phyloP scores from a whole-genome alignment of 352 stramenopile species.

The Pythium dissotocum region DNA sequence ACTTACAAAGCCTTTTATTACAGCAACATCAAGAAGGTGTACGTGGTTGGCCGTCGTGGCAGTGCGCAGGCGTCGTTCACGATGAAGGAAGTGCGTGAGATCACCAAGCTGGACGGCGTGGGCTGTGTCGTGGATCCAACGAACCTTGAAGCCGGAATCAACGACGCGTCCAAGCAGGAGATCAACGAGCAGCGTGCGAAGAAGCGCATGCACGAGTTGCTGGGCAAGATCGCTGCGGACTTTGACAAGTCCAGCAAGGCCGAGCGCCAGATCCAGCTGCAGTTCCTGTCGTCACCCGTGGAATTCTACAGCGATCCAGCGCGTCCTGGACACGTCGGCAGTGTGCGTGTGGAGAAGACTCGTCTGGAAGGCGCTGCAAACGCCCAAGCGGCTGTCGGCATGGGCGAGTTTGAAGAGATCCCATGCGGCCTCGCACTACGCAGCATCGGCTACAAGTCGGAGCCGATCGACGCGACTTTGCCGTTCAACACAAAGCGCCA shows the following conservation, averaged over 20 bases:
- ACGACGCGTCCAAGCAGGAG: constrained; percentile 82
- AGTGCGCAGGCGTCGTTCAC: constrained; percentile 96
- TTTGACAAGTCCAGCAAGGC: constrained; percentile 30
- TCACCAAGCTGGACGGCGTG: constrained; percentile 82
- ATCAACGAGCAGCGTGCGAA: constrained; percentile 79
- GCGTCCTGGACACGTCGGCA: constrained; percentile 48
- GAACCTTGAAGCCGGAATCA: constrained; percentile 90
- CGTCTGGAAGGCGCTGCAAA: constrained; percentile 83
- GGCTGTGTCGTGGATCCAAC: constrained; percentile 85
- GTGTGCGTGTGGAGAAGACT: constrained; percentile 88
- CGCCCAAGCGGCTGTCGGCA: constrained; percentile 82
- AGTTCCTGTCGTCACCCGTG: constrained; percentile 91
- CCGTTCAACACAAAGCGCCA: constrained; percentile 84
- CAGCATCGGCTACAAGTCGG: constrained; percentile 92
- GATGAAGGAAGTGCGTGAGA: constrained; percentile 95
- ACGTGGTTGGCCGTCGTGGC: constrained; percentile 93
- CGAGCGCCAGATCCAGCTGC: constrained; percentile 72
- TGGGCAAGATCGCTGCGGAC: constrained; percentile 58
- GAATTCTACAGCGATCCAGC: constrained; percentile 62
- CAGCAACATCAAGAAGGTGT: constrained; percentile 83
- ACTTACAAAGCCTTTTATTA: constrained; percentile 1
- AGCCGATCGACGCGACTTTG: constrained; percentile 56
- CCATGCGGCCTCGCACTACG: constrained; percentile 73
- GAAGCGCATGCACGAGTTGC: constrained; percentile 85
- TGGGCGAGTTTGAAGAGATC: constrained; percentile 86